Evolutionary conservation across 2,329 filamentous ascomycete species (phyloP).

Genomic region (Parascedosporium putredinis): DNA sequence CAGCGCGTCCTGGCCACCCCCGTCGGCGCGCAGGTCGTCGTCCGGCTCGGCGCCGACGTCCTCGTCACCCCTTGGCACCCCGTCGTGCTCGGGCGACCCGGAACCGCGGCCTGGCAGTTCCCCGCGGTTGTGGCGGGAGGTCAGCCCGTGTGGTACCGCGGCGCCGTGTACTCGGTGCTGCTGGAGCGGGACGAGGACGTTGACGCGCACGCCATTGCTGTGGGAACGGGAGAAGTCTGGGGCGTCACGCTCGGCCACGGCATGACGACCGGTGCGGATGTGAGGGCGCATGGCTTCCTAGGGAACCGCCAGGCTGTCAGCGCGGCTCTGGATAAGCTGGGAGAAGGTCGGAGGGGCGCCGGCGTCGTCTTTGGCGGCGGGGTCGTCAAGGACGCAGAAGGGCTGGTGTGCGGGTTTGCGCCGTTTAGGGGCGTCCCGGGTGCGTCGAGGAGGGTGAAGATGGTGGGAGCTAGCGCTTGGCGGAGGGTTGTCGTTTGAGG

Average conservation of each 20-base stretch:
- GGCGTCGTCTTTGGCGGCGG: constrained; percentile 36
- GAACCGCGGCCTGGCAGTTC: constrained; percentile 35
- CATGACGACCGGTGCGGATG: constrained; percentile 24
- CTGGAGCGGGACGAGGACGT: constrained; percentile 33
- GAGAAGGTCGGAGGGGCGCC: constrained; percentile 2
- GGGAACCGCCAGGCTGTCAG: constrained; percentile 37
- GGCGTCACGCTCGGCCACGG: constrained; percentile 52
- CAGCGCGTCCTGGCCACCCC: constrained; percentile 39
- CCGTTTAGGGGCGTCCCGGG: neutral
- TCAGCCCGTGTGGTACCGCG: constrained; percentile 30
- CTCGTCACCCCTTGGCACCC: constrained; percentile 53
- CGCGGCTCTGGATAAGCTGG: constrained; percentile 25
- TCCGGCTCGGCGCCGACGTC: constrained; percentile 30
- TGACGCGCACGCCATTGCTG: constrained; percentile 38
- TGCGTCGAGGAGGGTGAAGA: neutral
- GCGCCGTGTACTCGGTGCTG: constrained; percentile 46
- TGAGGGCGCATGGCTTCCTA: constrained; percentile 43
- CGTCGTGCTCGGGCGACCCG: constrained; percentile 29
- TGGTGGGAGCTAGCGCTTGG: neutral
- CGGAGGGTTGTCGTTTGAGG: neutral
- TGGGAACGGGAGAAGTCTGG: constrained; percentile 30
- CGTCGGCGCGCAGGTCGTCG: constrained; percentile 29
- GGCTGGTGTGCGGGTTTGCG: constrained; percentile 26
- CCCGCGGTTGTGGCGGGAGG: constrained; percentile 27
- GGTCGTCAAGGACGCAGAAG: constrained; percentile 25